Percentiles rank a stretch among this genome's conserved stretches.
Conservation (phyloP, 1,284 basidiomycete species). For the Naganishia sp. region DNA sequence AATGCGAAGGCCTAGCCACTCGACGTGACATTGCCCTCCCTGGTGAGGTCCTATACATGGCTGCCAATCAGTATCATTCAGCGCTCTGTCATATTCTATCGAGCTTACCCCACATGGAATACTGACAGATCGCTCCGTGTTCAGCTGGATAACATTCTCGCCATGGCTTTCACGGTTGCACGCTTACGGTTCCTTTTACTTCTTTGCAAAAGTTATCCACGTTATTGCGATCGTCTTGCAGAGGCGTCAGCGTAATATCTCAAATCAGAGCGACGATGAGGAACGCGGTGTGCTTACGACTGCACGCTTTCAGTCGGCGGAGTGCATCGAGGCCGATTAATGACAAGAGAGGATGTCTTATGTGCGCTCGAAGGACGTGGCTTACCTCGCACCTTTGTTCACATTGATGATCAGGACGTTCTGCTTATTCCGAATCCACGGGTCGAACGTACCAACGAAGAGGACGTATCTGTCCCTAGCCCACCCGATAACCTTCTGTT, state of each 20-base stretch:
- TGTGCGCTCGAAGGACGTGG: background rate
- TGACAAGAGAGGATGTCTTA: background rate
- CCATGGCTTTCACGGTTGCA: background rate
- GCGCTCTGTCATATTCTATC: slow-evolving; percentile 6
- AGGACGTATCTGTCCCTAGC: slow-evolving; percentile 33
- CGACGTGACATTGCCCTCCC: slow-evolving; percentile 35
- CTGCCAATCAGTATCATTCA: slow-evolving; percentile 27
- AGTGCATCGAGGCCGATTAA: background rate
- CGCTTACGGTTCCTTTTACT: slow-evolving; percentile 4
- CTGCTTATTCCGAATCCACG: background rate
- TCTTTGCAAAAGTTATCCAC: slow-evolving; percentile 8
- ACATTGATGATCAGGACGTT: background rate
- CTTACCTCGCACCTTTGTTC: slow-evolving; percentile 3
- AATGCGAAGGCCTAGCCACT: slow-evolving; percentile 34
- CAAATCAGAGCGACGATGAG: background rate
- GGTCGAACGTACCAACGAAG: slow-evolving; percentile 34
- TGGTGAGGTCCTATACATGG: slow-evolving; percentile 33
- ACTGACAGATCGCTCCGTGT: background rate
- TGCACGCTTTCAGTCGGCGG: background rate
- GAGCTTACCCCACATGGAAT: slow-evolving; percentile 11
- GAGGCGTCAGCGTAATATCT: background rate
- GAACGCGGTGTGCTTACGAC: slow-evolving; percentile 3
- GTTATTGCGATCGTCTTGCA: slow-evolving; percentile 19
- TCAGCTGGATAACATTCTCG: background rate
- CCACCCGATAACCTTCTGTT: slow-evolving; percentile 31